Evolutionary conservation across 352 stramenopile genomes (phyloP), one percentile per base, ranked within the genome.

Genomic region (Blastocystis sp.): DNA sequence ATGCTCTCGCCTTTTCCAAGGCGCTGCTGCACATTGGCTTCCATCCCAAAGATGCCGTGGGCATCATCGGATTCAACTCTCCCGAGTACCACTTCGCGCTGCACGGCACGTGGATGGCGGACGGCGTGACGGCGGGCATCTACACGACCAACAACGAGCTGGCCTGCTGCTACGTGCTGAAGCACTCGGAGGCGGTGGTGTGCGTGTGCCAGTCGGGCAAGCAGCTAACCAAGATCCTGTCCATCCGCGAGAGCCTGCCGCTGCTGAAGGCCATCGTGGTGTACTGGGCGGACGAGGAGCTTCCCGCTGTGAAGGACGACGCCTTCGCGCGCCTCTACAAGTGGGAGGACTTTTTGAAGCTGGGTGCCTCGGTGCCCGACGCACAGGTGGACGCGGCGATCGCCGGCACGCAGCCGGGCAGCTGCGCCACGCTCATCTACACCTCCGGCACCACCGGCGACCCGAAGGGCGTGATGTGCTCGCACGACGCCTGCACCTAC

Each of bases 91-190:
- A 94, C 70, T 94, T 98, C 81, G 91, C 95, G 34, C 92, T 97
- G 76, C 89, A 98, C 17, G 95, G 95, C 66, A 92, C 93, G 43
- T 98, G 98, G 82, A 92, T 97, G 59, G 95, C 95, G 0, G 95
- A 94, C 38, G 93, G 92, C 45, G 92, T 98, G 41, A 92, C 93
- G 0, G 94, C 94, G 40, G 96, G 96, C 41, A 98, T 98, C 88
- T 98, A 98, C 92, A 96, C 95, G 64, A 98, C 95, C 62, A 98
- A 98, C 91, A 93, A 89, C 43, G 90, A 92, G n/a, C 90, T 93
- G 52, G 92, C 94, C 4, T 97, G 94, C 88, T 90, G 96, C 88
- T 98, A 94, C 91, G 96, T 98, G 86, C 91, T 92, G 60, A 93
- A 97, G 88, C 94, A 98, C 92, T 97, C 93, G 67, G 91, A 96